Percentiles rank a stretch among this genome's conserved stretches.
Conservation (phyloP, 2,329 filamentous ascomycete species). For the Capronia americana region DNA sequence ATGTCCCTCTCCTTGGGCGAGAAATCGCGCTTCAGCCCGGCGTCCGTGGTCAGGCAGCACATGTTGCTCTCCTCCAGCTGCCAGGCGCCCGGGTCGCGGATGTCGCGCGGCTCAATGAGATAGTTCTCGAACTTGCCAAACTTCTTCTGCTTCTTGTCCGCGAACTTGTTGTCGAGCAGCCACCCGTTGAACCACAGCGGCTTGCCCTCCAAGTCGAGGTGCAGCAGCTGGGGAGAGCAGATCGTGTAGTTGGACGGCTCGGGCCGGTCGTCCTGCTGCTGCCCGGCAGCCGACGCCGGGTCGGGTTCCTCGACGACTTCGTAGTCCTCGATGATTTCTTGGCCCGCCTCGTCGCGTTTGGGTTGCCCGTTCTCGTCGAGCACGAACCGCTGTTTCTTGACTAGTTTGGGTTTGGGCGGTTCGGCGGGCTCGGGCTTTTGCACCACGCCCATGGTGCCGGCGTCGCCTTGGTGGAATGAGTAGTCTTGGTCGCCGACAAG, state of each 20-base stretch:
- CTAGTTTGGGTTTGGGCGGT: constrained; percentile 5
- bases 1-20: constrained; percentile 31
- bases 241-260: constrained; percentile 45
- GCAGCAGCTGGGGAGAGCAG: constrained; percentile 55
- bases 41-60: constrained; percentile 40
- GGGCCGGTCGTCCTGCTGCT: constrained; percentile 13
- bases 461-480: constrained; percentile 52
- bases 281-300: neutral
- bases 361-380: constrained; percentile 36
- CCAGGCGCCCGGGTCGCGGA: constrained; percentile 39
- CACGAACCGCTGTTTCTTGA: constrained; percentile 18
- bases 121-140: constrained; percentile 47
- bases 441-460: constrained; percentile 38
- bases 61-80: constrained; percentile 39
- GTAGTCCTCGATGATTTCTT: constrained; percentile 26
- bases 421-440: constrained; percentile 23
- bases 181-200: constrained; percentile 59
- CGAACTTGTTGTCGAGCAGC: constrained; percentile 52
- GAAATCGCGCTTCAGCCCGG: constrained; percentile 36
- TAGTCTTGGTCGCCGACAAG: constrained; percentile 53
- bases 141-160: constrained; percentile 45
- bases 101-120: constrained; percentile 38
- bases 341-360: constrained; percentile 22
- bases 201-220: constrained; percentile 50
- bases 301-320: constrained; percentile 14